Evolutionary conservation across 495 filamentous ascomycete genomes (phyloP).

Genomic region (Hyaloscypha hepaticicola): DNA sequence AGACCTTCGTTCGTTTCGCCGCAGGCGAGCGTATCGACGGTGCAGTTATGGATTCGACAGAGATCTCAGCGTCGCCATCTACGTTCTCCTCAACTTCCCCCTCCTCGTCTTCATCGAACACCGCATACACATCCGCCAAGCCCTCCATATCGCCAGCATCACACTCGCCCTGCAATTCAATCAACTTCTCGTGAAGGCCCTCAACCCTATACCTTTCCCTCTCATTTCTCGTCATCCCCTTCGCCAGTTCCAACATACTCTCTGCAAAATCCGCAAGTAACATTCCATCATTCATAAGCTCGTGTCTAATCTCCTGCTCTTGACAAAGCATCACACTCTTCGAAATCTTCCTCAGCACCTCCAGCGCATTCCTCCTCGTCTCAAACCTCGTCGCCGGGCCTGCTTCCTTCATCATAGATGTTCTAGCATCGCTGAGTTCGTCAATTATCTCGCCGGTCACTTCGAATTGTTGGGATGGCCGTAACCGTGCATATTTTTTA

Average conservation of each 20-base stretch:
- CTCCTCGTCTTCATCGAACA: slow-evolving; percentile 17
- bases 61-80: slow-evolving; percentile 7
- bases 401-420: slow-evolving; percentile 11
- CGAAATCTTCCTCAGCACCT: slow-evolving; percentile 19
- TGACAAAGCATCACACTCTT: slow-evolving; percentile 20
- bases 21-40: not conserved
- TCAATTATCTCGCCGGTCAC: slow-evolving; percentile 8
- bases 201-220: slow-evolving; percentile 19
- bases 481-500: slow-evolving; percentile 6
- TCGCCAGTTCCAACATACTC: slow-evolving; percentile 14
- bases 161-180: slow-evolving; percentile 12
- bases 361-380: slow-evolving; percentile 22
- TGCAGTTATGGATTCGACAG: not conserved
- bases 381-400: slow-evolving; percentile 16
- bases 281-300: slow-evolving; percentile 21
- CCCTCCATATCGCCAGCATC: slow-evolving; percentile 20
- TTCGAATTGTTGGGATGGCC: slow-evolving; percentile 8
- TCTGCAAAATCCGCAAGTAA: slow-evolving; percentile 14
- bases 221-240: slow-evolving; percentile 13
- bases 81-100: slow-evolving; percentile 2
- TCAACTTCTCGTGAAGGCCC: slow-evolving; percentile 22
- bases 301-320: slow-evolving; percentile 11
- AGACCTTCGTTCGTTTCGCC: slow-evolving; percentile 3
- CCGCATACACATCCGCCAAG: slow-evolving; percentile 11
- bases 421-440: not conserved